Percentiles rank a stretch among this genome's conserved stretches.
Conservation (phyloP, 2,329 filamentous ascomycete genomes). For the Exophiala aquamarina region DNA sequence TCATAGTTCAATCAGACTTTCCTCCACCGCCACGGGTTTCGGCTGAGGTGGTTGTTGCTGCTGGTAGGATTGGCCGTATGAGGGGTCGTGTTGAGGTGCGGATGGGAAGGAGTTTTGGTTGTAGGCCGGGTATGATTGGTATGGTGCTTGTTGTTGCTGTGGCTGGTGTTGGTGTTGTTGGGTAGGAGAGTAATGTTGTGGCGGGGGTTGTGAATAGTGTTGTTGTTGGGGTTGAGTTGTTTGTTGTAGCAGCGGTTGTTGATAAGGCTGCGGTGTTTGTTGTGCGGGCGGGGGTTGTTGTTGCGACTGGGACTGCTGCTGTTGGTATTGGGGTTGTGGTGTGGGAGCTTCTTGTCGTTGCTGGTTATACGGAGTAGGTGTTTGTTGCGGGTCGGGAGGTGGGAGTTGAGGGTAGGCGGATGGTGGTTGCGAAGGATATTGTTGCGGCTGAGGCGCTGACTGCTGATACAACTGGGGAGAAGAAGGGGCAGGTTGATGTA, state of each 20-base stretch:
- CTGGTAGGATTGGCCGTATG: slow-evolving; percentile 11
- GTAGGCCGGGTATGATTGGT: slow-evolving; percentile 50
- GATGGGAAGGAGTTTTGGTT: slow-evolving; percentile 64
- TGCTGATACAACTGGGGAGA: slow-evolving; percentile 18
- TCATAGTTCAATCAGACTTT: slow-evolving; percentile 77
- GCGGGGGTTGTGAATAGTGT: slow-evolving; percentile 29
- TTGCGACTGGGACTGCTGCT: slow-evolving; percentile 6
- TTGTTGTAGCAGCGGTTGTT: slow-evolving; percentile 4
- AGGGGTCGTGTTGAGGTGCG: slow-evolving; percentile 56
- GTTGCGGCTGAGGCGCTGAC: slow-evolving; percentile 6
- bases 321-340: slow-evolving; percentile 11
- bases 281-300: slow-evolving; percentile 12
- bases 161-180: slow-evolving; percentile 36
- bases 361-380: slow-evolving; percentile 7
- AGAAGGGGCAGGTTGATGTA: slow-evolving; percentile 5
- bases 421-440: slow-evolving; percentile 6
- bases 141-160: slow-evolving; percentile 32
- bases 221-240: slow-evolving; percentile 35
- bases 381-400: slow-evolving; percentile 15
- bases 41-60: slow-evolving; percentile 48
- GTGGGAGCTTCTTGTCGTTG: slow-evolving; percentile 9
- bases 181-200: slow-evolving; percentile 52
- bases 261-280: slow-evolving; percentile 14
- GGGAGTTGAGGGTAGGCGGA: slow-evolving; percentile 12
- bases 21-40: slow-evolving; percentile 61